Conservation (phyloP, 2,329 filamentous ascomycete genomes). For the Fusarium musae region DNA sequence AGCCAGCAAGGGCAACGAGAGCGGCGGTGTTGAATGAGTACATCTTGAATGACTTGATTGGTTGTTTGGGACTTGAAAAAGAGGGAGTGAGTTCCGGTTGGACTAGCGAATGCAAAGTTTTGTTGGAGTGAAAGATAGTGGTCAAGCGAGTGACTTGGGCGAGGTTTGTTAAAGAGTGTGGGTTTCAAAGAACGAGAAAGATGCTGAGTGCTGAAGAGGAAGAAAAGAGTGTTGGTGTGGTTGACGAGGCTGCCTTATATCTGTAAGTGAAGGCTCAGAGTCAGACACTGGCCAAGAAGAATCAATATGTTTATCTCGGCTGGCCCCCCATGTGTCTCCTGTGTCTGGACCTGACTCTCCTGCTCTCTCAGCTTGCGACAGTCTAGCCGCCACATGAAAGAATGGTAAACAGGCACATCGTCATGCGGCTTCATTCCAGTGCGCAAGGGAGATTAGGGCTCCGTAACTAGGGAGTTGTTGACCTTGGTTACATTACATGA, state of each 20-base stretch:
- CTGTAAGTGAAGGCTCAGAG: constrained; percentile 10
- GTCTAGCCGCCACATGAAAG: constrained; percentile 23
- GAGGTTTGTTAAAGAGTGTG: constrained; percentile 35
- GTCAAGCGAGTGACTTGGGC: constrained; percentile 43
- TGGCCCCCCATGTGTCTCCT: not conserved
- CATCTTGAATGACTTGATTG: constrained; percentile 40
- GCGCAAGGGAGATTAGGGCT: constrained; percentile 34
- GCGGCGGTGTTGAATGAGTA: constrained; percentile 43
- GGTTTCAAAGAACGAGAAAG: constrained; percentile 17
- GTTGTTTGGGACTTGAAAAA: constrained; percentile 6
- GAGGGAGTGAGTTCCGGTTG: constrained; percentile 8
- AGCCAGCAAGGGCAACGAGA: constrained; percentile 39
- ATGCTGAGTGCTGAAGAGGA: constrained; percentile 17
- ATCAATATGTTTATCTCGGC: not conserved
- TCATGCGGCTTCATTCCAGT: constrained; percentile 31
- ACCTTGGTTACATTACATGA: not conserved
- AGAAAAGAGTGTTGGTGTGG: not conserved
- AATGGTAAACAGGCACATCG: constrained; percentile 27
- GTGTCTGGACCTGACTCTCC: not conserved
- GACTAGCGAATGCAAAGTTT: constrained; percentile 11
- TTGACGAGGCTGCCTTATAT: constrained; percentile 39
- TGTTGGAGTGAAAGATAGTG: constrained; percentile 17
- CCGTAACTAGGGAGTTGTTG: constrained; percentile 28
- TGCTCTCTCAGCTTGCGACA: constrained; percentile 9
- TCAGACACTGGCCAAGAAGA: not conserved